Evolutionary conservation across 176 grass and related monocot species (phyloP), one percentile per base, ranked within the genome.

Genomic region (Oryza glaberrima): DNA sequence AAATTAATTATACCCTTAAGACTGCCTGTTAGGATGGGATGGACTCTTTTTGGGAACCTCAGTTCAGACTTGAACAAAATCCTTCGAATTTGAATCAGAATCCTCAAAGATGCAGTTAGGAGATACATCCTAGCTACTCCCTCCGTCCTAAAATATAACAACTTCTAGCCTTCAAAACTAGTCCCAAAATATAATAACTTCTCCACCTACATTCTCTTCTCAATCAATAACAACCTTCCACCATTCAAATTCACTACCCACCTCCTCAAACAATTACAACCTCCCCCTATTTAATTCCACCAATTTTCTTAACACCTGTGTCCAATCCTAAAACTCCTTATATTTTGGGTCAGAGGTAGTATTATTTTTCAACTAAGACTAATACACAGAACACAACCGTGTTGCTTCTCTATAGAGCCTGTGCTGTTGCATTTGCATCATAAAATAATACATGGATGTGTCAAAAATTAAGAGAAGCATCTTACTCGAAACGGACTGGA

Each of bases 401-500:
- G 20, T 22, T n/a, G 2, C n/a, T n/a, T 63, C n/a, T 23, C 58
- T 23, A 63, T 23, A 23, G 7, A 63, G 5, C 58, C 9, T 63
- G 58, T 7, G 6, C n/a, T 23, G 20, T 54, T 72, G 58, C 44
- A 60, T 61, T 80, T 78, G 48, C 16, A 73, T 45, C 22, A 34
- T 70, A 70, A 82, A 66, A 63, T 9, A n/a, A 63, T 22, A 23
- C 58, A 6, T 22, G 65, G 34, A 54, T 77, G 22, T 46, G 36
- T 15, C 8, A 23, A 0, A n/a, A 67, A 35, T 71, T 49, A 60
- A 30, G 26, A 76, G 61, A 25, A 80, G 67, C 4, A 63, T 80
- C 83, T 73, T 96, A 98, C 96, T 89, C 82, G 7, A 92, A 96
- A 88, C 91, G 96, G 61, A 96, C 78, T 60, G 96, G 96, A 77